Evolutionary conservation across 371 early-diverging fungal species (phyloP).

Genomic region (Mortierella sp.): DNA sequence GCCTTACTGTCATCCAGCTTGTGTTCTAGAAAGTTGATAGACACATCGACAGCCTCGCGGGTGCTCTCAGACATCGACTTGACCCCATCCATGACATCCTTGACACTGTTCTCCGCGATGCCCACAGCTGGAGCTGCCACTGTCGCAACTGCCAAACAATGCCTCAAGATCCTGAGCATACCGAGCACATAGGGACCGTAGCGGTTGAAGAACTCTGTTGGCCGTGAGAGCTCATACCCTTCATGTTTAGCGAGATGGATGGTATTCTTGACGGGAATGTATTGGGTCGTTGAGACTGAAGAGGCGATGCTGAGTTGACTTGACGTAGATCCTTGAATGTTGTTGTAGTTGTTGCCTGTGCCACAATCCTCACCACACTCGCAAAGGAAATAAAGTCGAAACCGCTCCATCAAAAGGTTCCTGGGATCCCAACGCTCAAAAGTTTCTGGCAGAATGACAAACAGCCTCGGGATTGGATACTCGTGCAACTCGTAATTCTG

Average conservation of each 20-base stretch:
- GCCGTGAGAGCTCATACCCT: constrained; percentile 11
- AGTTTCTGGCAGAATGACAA: background rate
- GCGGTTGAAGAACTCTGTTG: constrained; percentile 24
- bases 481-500: constrained; percentile 1
- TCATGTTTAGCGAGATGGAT: constrained; percentile 31
- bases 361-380: constrained; percentile 26
- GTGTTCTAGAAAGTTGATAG: background rate
- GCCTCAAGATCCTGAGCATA: constrained; percentile 24
- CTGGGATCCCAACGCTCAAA: constrained; percentile 4
- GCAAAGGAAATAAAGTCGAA: constrained; percentile 31
- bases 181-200: constrained; percentile 24
- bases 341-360: background rate
- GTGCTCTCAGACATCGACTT: background rate
- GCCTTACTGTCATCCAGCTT: background rate
- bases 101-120: background rate
- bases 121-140: constrained; percentile 22
- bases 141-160: constrained; percentile 16
- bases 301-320: background rate
- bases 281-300: background rate
- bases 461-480: background rate
- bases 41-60: background rate
- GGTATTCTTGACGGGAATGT: background rate
- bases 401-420: constrained; percentile 2
- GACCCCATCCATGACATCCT: background rate
- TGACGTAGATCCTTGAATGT: too few relatives aligned